Evolutionary conservation across 2,329 filamentous ascomycete species (phyloP).

Genomic region (Trichoderma sp.): DNA sequence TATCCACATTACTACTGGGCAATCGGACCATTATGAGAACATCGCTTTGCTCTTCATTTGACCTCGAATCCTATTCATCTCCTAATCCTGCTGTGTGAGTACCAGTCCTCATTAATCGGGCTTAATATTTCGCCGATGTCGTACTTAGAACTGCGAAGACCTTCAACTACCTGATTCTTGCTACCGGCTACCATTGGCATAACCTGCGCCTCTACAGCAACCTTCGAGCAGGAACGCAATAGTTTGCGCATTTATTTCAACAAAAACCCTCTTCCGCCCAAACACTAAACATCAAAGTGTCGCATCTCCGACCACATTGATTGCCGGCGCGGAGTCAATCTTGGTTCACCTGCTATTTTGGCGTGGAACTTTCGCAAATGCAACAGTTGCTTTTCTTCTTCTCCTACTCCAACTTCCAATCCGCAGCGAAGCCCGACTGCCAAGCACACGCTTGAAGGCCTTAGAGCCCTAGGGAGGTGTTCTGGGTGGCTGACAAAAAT

Average conservation of each 20-base stretch:
- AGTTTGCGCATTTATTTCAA: background rate
- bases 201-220: no score
- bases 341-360: background rate
- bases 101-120: background rate
- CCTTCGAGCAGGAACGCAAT: background rate
- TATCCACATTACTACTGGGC: background rate
- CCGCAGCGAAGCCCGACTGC: background rate
- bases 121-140: background rate
- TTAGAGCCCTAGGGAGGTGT: background rate
- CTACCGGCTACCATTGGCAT: background rate
- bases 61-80: background rate
- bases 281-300: background rate
- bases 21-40: background rate
- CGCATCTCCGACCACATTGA: background rate
- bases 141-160: background rate
- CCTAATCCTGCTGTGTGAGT: background rate
- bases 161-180: background rate
- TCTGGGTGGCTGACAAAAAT: background rate
- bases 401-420: background rate
- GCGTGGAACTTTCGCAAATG: constrained; percentile 10
- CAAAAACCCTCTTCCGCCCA: background rate
- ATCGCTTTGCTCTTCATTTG: background rate
- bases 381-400: background rate
- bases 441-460: background rate
- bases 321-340: background rate